A percentile compares a stretch with the other conserved stretches of the same genome.
Conservation (phyloP, 1,284 basidiomycete genomes). For the Inonotus hispidus region DNA sequence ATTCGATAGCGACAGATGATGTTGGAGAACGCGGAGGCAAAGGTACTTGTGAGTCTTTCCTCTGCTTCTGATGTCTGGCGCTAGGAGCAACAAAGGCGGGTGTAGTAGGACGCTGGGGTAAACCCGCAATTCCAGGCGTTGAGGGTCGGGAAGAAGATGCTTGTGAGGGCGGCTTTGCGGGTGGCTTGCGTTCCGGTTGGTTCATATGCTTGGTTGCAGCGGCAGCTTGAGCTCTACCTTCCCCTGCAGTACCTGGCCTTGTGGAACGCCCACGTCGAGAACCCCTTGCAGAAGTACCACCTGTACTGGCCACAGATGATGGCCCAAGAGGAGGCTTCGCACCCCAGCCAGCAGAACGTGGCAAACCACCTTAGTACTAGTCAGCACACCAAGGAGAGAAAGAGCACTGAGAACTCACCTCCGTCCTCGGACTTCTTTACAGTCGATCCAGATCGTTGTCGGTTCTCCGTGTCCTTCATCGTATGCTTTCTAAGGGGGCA, state of each 20-base stretch:
- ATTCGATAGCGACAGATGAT: constrained; percentile 38
- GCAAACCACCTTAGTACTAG: constrained; percentile 46
- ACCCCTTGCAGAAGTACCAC: constrained; percentile 27
- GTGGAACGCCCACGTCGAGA: constrained; percentile 12
- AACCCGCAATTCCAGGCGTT: constrained; percentile 41
- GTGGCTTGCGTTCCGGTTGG: constrained; percentile 36
- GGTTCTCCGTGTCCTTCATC: constrained; percentile 77
- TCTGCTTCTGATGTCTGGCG: constrained; percentile 30
- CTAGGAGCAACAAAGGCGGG: constrained; percentile 27
- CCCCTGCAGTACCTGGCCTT: constrained; percentile 6
- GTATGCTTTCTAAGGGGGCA: constrained; percentile 65
- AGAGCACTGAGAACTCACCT: constrained; percentile 37
- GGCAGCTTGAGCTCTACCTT: background rate
- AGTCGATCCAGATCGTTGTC: constrained; percentile 35
- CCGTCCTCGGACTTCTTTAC: constrained; percentile 50
- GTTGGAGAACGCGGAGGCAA: constrained; percentile 44
- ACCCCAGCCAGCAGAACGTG: constrained; percentile 82
- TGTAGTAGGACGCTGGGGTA: constrained; percentile 42
- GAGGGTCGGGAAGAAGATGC: constrained; percentile 61
- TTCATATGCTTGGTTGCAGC: constrained; percentile 22
- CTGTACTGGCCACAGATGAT: constrained; percentile 24
- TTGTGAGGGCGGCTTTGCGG: constrained; percentile 42
- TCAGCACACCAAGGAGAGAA: constrained; percentile 25
- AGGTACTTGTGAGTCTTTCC: constrained; percentile 38
- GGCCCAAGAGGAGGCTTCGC: constrained; percentile 38